Evolutionary conservation across 1,284 basidiomycete species (phyloP), one percentile per base, ranked within the genome.

Genomic region (Kalmanozyma brasiliensis): DNA sequence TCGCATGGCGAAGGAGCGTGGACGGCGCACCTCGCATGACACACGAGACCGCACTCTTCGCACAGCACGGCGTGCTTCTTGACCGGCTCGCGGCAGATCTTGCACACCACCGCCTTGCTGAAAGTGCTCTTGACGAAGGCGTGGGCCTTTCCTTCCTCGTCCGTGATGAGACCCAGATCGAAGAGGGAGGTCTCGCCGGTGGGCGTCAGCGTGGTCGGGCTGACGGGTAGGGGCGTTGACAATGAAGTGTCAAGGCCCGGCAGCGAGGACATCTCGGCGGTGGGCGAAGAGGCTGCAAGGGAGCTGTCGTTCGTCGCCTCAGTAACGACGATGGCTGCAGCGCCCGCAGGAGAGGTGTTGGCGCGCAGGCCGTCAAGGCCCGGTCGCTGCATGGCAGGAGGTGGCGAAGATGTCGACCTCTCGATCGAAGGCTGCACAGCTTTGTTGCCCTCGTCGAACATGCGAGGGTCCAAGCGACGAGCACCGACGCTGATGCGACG

Each of bases 61-160:
- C 94, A 97, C 14, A 96, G 85, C 3, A 94, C 89, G 0, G 91
- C 93, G 60, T 87, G 89, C 83, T 91, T 93, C 86, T 92, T 93
- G 74, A 93, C 90, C 57, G 86, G 87, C 49, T 87, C 84, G 55
- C 89, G 86, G 80, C 94, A 97, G 17, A 96, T 89, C 43, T 91
- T 87, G 84, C 94, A 97, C 11, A 87, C 84, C 83, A 97, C 90
- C 22, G 92, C 93, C 85, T 94, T 94, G 78, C 90, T 89, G 82
- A 96, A 96, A 3, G 90, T 90, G 2, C 92, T 95, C 84, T 92
- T 94, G 41, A 95, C 90, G 78, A 95, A 93, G 7, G 87, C 87
- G 76, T 96, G 94, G 30, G 43, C 69, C 71, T 58, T 74, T 33
- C 61, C 69, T 61, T 58, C 61, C 56, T 57, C 64, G 29, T 60